Evolutionary conservation across 2,329 filamentous ascomycete genomes (phyloP).

Genomic region (Aspergillus glaucus): DNA sequence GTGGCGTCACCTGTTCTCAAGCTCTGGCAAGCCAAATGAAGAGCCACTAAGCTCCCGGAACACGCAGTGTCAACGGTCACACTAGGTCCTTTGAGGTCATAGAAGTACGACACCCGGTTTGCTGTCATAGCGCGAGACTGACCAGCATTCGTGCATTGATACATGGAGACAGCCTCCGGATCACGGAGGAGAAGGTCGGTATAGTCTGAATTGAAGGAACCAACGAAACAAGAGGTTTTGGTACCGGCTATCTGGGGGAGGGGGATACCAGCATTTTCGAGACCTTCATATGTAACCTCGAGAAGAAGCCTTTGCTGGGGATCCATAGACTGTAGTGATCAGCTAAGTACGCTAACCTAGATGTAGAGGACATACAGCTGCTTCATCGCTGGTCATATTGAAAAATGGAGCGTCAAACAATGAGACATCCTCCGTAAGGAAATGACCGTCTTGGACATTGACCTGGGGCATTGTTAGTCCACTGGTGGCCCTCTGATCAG

Average conservation of each 20-base stretch:
- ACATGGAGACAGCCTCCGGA: slow-evolving; percentile 18
- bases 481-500: not conserved
- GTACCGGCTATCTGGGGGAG: slow-evolving; percentile 18
- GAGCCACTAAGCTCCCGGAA: slow-evolving; percentile 23
- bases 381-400: slow-evolving; percentile 26
- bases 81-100: slow-evolving; percentile 27
- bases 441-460: slow-evolving; percentile 21
- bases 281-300: slow-evolving; percentile 23
- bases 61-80: slow-evolving; percentile 31
- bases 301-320: slow-evolving; percentile 25
- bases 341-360: not conserved
- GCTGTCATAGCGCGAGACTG: slow-evolving; percentile 21
- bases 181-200: slow-evolving; percentile 24
- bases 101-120: slow-evolving; percentile 29
- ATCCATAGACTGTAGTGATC: slow-evolving; percentile 20
- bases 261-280: slow-evolving; percentile 27
- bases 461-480: slow-evolving; percentile 8
- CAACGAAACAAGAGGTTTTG: slow-evolving; percentile 25
- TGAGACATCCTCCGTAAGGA: slow-evolving; percentile 19
- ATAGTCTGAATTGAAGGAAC: slow-evolving; percentile 24
- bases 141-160: slow-evolving; percentile 21
- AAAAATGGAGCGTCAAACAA: slow-evolving; percentile 32
- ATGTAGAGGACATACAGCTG: slow-evolving; percentile 12
- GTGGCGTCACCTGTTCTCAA: slow-evolving; percentile 17
- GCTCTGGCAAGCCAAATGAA: slow-evolving; percentile 28